Evolutionary conservation across 805 yeast genomes (phyloP).

Genomic region (Priceomyces haplophilus): DNA sequence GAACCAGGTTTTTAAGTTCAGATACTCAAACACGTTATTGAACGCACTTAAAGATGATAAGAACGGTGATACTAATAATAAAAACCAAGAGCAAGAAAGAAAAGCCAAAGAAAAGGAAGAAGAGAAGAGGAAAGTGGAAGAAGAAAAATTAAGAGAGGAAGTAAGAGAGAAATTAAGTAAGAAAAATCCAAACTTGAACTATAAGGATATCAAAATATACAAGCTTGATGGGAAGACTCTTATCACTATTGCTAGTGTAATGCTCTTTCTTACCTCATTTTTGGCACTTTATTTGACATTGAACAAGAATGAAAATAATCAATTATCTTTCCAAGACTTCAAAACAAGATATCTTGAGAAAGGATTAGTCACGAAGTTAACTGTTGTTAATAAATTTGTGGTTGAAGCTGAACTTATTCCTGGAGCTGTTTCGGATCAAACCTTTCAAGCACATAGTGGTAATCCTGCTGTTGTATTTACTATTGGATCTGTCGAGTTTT

Average conservation of each 20-base stretch:
- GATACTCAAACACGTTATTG: not conserved
- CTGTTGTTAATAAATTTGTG: conserved; percentile 66
- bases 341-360: conserved; percentile 71
- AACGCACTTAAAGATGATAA: not conserved
- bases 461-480: conserved; percentile 63
- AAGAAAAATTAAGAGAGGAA: conserved; percentile 33
- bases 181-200: conserved; percentile 24
- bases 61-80: conserved; percentile 4
- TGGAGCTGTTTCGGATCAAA: conserved; percentile 41
- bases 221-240: conserved; percentile 18
- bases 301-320: conserved; percentile 18
- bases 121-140: conserved; percentile 22
- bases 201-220: conserved; percentile 30
- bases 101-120: conserved; percentile 10
- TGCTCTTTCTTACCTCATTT: conserved; percentile 18
- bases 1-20: not conserved
- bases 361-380: conserved; percentile 71
- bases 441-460: conserved; percentile 37
- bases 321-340: conserved; percentile 74
- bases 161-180: conserved; percentile 29
- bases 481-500: conserved; percentile 81
- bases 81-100: conserved; percentile 6
- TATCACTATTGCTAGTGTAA: conserved; percentile 15
- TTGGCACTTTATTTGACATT: conserved; percentile 10
- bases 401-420: conserved; percentile 66